Percentiles rank a stretch among this genome's conserved stretches.
phyloP scores from a whole-genome alignment of 805 yeast species.

The Candida taoyuanica region DNA sequence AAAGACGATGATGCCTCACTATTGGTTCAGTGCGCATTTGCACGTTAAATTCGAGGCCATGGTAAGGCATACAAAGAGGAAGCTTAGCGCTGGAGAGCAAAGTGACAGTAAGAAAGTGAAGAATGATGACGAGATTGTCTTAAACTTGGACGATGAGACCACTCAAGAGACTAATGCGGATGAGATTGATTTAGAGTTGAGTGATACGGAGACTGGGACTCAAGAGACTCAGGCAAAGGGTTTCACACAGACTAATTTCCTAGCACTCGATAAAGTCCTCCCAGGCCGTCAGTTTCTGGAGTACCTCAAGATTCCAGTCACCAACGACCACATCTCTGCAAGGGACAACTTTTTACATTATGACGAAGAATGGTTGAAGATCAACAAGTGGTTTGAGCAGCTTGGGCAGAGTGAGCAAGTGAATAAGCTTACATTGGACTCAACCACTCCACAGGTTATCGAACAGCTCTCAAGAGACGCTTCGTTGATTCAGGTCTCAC shows the following conservation, averaged over 20 bases:
- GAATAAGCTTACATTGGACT: slow-evolving; percentile 9
- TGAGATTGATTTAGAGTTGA: slow-evolving; percentile 29
- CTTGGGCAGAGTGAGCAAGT: neutral
- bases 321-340: slow-evolving; percentile 18
- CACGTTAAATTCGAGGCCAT: slow-evolving; percentile 70
- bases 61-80: slow-evolving; percentile 35
- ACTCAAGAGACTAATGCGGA: slow-evolving; percentile 7
- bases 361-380: slow-evolving; percentile 21
- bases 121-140: slow-evolving; percentile 25
- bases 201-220: slow-evolving; percentile 14
- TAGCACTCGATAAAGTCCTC: slow-evolving; percentile 83
- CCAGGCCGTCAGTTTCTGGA: slow-evolving; percentile 60
- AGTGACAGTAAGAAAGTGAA: slow-evolving; percentile 11
- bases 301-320: slow-evolving; percentile 38
- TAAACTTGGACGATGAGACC: slow-evolving; percentile 14
- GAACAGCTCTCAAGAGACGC: slow-evolving; percentile 20
- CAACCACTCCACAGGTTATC: slow-evolving; percentile 8
- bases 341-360: slow-evolving; percentile 8
- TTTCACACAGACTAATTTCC: slow-evolving; percentile 41
- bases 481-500: slow-evolving; percentile 4
- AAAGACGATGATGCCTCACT: slow-evolving; percentile 48
- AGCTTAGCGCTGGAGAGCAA: slow-evolving; percentile 7
- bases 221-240: slow-evolving; percentile 11
- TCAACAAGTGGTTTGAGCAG: slow-evolving; percentile 1
- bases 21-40: slow-evolving; percentile 89